Evolutionary conservation across 1,284 basidiomycete genomes (phyloP), one percentile per base, ranked within the genome.

Genomic region (Singerocomus inundabilis): DNA sequence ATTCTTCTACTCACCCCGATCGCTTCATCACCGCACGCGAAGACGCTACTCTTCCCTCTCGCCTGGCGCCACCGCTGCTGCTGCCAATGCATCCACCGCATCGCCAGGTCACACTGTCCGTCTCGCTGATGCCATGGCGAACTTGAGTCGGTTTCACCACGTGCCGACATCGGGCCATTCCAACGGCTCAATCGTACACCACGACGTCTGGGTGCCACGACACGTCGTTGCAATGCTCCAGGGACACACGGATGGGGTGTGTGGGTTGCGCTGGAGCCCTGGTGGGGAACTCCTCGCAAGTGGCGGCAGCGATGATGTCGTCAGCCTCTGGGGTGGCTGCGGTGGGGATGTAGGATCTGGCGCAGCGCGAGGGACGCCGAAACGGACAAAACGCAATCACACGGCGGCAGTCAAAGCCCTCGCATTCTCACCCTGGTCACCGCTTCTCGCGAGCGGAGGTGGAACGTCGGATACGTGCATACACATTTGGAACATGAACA

Each of bases 401-500:
- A 92, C 89, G 0, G 94, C 93, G 0, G 94, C 94, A 0, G 93
- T 97, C 58, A 98, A 98, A 79, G 91, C 94, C 0, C 75, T 99
- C 39, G 92, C 93, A 0, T 99, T 97, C 93, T 98, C 93, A 58
- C 93, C 96, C 0, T 98, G 96, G 94, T 82, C 89, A 0, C 88
- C 89, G 9, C 77, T 99, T 8, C 82, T 99, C 41, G 96, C 97
- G 0, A 88, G 90, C 0, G 97, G 97, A 0, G 97, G 97, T 1
- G 97, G 97, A 0, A 95, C 93, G 0, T 90, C 90, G 54, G 96
- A 99, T 66, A 91, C 93, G 34, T 92, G 88, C 24, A 91, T 98
- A 59, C 91, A 98, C 66, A 79, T 97, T 54, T 97, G 94, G 93
- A 92, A 91, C 57, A 86, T 84, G 44, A 91, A 88, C 12, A 96